Conservation (phyloP, 225 moss, liverwort and hornwort species). For the Ulota crispa region DNA sequence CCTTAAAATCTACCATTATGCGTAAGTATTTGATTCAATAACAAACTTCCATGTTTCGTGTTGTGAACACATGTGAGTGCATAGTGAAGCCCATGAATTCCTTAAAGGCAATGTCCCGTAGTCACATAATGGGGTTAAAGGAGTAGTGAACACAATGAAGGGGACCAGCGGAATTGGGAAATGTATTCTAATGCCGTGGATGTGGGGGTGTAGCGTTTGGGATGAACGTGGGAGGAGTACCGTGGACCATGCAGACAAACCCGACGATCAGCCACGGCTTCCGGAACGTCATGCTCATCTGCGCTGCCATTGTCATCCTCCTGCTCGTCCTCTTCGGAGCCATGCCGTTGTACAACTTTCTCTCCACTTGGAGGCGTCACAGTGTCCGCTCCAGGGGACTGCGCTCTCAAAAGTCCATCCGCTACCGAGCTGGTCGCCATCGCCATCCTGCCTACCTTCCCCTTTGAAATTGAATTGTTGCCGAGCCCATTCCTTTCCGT, state of each 20-base stretch:
- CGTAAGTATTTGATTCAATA: neutral
- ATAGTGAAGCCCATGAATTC: neutral
- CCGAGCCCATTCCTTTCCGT: conserved; percentile 16
- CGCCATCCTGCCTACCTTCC: conserved; percentile 42
- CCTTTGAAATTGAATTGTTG: conserved; percentile 16
- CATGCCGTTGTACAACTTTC: conserved; percentile 61
- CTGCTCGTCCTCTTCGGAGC: conserved; percentile 67
- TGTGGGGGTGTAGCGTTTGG: conserved; percentile 63
- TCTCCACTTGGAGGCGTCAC: conserved; percentile 39
- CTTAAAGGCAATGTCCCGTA: neutral
- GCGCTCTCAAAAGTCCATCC: conserved; percentile 57
- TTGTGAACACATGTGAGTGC: neutral
- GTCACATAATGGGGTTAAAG: neutral
- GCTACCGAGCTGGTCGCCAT: conserved; percentile 41
- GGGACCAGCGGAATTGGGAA: too few relatives aligned
- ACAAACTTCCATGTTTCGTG: neutral
- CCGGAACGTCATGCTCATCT: conserved; percentile 79
- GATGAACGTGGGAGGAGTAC: conserved; percentile 97
- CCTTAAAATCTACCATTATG: neutral
- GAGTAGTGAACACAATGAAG: neutral
- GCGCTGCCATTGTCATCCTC: conserved; percentile 59
- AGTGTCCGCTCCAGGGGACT: conserved; percentile 39
- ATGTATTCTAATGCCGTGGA: neutral
- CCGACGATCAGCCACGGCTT: conserved; percentile 63
- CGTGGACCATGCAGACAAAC: conserved; percentile 75